Percentiles rank a stretch among this genome's conserved stretches.
phyloP scores from a whole-genome alignment of 352 stramenopile species.

The Globisporangium canariense region DNA sequence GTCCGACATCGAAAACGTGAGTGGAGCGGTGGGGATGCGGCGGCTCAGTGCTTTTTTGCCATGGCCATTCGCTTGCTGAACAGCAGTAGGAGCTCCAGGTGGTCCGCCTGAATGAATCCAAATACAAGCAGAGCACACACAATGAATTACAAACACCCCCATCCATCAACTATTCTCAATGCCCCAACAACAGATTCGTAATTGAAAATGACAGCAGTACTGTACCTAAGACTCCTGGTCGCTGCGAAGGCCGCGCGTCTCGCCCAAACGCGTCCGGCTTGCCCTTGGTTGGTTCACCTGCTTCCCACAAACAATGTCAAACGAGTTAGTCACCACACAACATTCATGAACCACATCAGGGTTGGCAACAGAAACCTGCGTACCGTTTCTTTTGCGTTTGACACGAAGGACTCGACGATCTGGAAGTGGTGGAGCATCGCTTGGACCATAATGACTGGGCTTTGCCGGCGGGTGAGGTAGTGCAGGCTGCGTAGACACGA shows the following conservation, averaged over 20 bases:
- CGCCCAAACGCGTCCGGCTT: background rate
- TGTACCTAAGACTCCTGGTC: constrained; percentile 12
- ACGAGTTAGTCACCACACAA: background rate
- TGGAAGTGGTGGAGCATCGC: background rate
- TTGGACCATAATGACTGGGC: background rate
- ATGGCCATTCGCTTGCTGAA: background rate
- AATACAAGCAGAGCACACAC: background rate
- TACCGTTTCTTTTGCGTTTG: constrained; percentile 15
- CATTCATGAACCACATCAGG: too few species aligned
- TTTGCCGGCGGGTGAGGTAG: background rate
- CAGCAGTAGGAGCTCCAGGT: background rate
- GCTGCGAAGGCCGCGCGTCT: background rate
- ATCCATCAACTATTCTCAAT: background rate
- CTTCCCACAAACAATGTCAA: background rate
- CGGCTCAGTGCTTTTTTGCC: constrained; percentile 1
- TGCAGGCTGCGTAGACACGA: background rate
- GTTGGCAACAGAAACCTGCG: background rate
- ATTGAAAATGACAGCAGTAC: constrained; percentile 2
- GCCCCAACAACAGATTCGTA: background rate
- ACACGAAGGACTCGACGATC: constrained; percentile 1
- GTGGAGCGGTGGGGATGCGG: constrained; percentile 5
- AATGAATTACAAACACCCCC: background rate
- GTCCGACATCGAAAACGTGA: constrained; percentile 17
- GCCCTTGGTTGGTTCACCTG: constrained; percentile 6
- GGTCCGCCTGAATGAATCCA: background rate